Evolutionary conservation across 164 flowering plant genomes (phyloP).

Genomic region (Macadamia integrifolia): DNA sequence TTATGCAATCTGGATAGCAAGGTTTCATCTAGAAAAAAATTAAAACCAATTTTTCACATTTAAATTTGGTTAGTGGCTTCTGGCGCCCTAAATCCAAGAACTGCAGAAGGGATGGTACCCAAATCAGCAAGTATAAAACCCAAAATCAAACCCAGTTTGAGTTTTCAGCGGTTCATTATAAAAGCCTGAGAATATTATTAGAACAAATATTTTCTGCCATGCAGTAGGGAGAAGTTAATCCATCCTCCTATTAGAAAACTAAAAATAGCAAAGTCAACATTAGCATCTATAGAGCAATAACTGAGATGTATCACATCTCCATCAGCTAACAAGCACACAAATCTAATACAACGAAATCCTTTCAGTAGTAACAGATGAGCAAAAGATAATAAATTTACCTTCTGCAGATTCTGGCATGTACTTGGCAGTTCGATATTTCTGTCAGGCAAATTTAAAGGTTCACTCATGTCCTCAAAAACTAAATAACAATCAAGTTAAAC

Average conservation of each 20-base stretch:
- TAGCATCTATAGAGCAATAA: not conserved
- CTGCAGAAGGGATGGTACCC: too few species aligned
- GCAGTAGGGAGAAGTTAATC: not conserved
- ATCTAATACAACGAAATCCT: not conserved
- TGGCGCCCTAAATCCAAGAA: not conserved
- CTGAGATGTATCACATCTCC: not conserved
- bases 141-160: not conserved
- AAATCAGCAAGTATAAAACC: too few species aligned
- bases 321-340: not conserved
- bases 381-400: constrained; percentile 32
- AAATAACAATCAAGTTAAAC: not conserved
- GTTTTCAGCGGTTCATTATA: not conserved
- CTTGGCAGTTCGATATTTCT: constrained; percentile 72
- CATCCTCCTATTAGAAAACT: not conserved
- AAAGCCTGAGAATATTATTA: too few species aligned
- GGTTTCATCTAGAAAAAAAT: not conserved
- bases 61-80: not conserved
- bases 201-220: too few species aligned
- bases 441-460: constrained; percentile 4
- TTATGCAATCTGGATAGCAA: not conserved
- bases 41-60: not conserved
- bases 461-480: not conserved
- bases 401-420: constrained; percentile 47
- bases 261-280: not conserved
- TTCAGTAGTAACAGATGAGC: not conserved